A percentile compares a stretch with the other conserved stretches of the same genome.
phyloP scores from a whole-genome alignment of 1,284 basidiomycete species.

The Porogramme epimiltina region DNA sequence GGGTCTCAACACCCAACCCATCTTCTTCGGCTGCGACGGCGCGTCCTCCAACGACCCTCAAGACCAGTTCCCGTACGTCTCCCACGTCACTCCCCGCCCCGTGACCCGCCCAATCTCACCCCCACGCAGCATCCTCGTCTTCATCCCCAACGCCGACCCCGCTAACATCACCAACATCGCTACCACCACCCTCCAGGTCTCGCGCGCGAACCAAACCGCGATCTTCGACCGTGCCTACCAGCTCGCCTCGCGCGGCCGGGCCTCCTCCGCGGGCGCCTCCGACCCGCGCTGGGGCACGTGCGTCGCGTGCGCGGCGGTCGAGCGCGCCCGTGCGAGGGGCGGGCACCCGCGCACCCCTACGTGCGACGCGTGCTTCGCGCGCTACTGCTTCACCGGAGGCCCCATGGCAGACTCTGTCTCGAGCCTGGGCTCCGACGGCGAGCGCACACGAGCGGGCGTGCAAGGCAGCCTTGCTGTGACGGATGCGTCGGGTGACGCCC shows the following conservation, averaged over 20 bases:
- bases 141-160: constrained; percentile 11
- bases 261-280: neutral
- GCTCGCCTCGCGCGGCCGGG: constrained; percentile 10
- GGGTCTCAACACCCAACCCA: constrained; percentile 4
- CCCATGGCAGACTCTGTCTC: neutral
- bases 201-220: constrained; percentile 3
- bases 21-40: constrained; percentile 13
- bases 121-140: constrained; percentile 1
- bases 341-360: constrained; percentile 1
- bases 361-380: constrained; percentile 6
- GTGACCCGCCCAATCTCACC: neutral
- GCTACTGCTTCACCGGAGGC: constrained; percentile 8
- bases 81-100: neutral
- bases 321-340: constrained; percentile 1
- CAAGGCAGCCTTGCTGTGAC: neutral
- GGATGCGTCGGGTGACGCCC: neutral
- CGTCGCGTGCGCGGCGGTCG: constrained; percentile 8
- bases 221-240: constrained; percentile 4
- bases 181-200: constrained; percentile 7
- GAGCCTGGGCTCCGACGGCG: too few relatives aligned
- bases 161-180: constrained; percentile 6
- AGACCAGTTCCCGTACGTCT: constrained; percentile 2
- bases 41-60: neutral
- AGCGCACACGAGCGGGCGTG: too few relatives aligned
- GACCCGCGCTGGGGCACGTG: constrained; percentile 6